Conservation (phyloP, 169 alveolate species). For the Blepharisma undulans region DNA sequence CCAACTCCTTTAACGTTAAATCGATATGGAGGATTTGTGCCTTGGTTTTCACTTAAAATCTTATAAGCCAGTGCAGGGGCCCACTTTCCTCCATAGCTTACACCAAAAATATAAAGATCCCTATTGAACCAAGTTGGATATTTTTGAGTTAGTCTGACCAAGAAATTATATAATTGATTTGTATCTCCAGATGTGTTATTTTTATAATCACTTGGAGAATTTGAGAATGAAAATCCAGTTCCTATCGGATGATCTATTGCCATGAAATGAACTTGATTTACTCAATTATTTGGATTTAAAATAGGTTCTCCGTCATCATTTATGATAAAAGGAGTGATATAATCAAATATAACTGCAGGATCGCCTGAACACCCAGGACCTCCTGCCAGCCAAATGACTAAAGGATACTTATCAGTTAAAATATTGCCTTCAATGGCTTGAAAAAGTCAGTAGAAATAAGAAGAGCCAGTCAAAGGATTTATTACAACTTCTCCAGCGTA, state of each 20-base stretch:
- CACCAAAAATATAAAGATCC: slow-evolving; percentile 32
- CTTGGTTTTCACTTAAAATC: neutral
- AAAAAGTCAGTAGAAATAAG: neutral
- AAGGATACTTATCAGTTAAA: slow-evolving; percentile 51
- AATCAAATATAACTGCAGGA: neutral
- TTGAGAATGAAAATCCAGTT: slow-evolving; percentile 42
- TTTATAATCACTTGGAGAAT: neutral
- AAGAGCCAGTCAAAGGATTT: slow-evolving; percentile 15
- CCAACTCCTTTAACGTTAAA: slow-evolving; percentile 34
- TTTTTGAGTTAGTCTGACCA: neutral
- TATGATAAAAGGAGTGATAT: slow-evolving; percentile 31
- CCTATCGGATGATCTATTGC: slow-evolving; percentile 42
- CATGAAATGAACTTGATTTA: slow-evolving; percentile 23
- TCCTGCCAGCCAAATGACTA: slow-evolving; percentile 87
- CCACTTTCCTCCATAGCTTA: slow-evolving; percentile 27
- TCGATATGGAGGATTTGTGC: neutral
- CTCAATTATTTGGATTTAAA: slow-evolving; percentile 20
- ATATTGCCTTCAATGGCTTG: neutral
- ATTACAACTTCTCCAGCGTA: slow-evolving; percentile 6
- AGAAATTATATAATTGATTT: neutral
- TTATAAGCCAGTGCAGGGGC: neutral
- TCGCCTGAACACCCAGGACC: slow-evolving; percentile 52
- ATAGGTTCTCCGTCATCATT: neutral
- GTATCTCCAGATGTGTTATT: slow-evolving; percentile 22
- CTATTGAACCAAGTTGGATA: slow-evolving; percentile 35